Conservation (phyloP, 2,329 filamentous ascomycete species). For the Plenodomus lindquistii region DNA sequence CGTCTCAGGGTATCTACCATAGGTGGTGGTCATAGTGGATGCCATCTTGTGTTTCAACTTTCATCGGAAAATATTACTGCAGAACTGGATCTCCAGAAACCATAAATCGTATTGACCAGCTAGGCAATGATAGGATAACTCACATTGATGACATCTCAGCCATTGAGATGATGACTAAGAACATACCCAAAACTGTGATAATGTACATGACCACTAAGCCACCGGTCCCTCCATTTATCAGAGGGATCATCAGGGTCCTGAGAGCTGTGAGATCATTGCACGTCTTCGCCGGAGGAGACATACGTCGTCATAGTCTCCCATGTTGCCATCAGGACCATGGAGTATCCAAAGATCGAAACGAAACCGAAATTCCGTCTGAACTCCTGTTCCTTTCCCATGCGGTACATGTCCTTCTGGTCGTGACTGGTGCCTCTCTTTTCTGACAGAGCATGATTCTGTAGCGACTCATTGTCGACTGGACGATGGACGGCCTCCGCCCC, state of each 20-base stretch:
- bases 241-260: slow-evolving; percentile 21
- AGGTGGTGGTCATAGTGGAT: too few species aligned
- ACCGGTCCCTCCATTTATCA: slow-evolving; percentile 33
- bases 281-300: not conserved
- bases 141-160: slow-evolving; percentile 36
- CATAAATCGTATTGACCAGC: too few species aligned
- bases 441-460: slow-evolving; percentile 7
- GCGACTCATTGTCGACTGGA: slow-evolving; percentile 10
- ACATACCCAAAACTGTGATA: slow-evolving; percentile 24
- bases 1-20: not conserved
- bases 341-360: slow-evolving; percentile 32
- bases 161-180: slow-evolving; percentile 28
- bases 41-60: too few species aligned
- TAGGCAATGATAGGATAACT: slow-evolving; percentile 1
- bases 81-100: too few species aligned
- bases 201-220: slow-evolving; percentile 32
- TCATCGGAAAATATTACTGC: too few species aligned
- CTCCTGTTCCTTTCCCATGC: slow-evolving; percentile 36
- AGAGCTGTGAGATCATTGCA: not conserved
- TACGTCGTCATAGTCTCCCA: slow-evolving; percentile 30
- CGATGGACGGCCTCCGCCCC: not conserved
- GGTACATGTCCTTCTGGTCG: slow-evolving; percentile 31
- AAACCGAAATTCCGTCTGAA: slow-evolving; percentile 30
- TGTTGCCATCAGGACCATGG: slow-evolving; percentile 32
- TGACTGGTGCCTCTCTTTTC: slow-evolving; percentile 24